Evolutionary conservation across 148 eudicot genomes (phyloP), one percentile per base, ranked within the genome.

Genomic region (Camellia lanceoleosa): DNA sequence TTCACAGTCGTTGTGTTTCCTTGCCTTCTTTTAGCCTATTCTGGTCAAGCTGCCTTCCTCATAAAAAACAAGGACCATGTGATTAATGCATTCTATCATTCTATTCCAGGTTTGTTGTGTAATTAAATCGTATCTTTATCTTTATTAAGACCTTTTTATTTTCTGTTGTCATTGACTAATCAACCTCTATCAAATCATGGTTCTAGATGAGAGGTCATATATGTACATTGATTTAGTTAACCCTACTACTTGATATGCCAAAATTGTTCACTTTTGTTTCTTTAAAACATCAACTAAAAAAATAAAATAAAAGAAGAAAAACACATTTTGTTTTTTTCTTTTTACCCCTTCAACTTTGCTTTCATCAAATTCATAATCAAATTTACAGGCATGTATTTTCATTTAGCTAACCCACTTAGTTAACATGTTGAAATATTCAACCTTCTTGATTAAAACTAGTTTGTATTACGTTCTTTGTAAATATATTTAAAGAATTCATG

Each of bases 21-120:
- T 74, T 92, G 97, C 84, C 98, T 96, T 86, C 98, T 96, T 78
- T 83, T 96, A 76, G 97, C 98, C 78, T 96, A 96, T 88, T 87
- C 91, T 55, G 99, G 99, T 61, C 99, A 96, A 85, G 99, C 99
- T 62, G 99, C 99, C 41, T 96, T 93, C 82, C 95, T 96, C 65
- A 87, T 89, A 87, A 75, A 90, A 73, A 87, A 96, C 80, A 84
- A 81, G 61, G 92, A 87, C 8, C 99, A 96, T 84, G 95, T 88
- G 5, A 51, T 44, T 41, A 94, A 96, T 88, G 97, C 97, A 68
- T 96, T 96, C 84, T 96, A 96, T 82, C 98, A 87, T 65, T 96
- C 99, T 23, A 96, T 96, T 81, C 99, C 99, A 87, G 98, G 99
- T 93, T 80, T 72, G 81, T 76, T 12, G 2, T 60, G 64, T 60